phyloP scores from a whole-genome alignment of 2,329 filamentous ascomycete genomes.

The Colletotrichum noveboracense region DNA sequence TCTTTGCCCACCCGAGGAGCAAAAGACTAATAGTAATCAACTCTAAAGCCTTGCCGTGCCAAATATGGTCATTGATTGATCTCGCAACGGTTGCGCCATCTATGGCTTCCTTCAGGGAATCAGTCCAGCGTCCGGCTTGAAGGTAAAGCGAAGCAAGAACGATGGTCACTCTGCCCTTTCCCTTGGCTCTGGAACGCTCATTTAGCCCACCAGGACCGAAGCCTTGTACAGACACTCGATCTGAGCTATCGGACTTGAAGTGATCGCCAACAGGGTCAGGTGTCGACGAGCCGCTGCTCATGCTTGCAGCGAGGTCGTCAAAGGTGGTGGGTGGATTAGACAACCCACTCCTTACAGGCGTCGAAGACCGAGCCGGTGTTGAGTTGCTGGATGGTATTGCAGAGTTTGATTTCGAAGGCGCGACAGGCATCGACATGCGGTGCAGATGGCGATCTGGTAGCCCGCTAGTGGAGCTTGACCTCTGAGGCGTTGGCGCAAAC shows the following conservation, averaged over 20 bases:
- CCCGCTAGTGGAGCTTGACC: conserved; percentile 60
- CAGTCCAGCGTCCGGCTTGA: conserved; percentile 86
- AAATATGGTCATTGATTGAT: conserved; percentile 87
- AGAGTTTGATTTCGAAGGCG: conserved; percentile 50
- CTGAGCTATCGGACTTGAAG: conserved; percentile 55
- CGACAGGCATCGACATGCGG: conserved; percentile 85
- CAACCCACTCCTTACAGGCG: conserved; percentile 53
- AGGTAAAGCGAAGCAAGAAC: conserved; percentile 86
- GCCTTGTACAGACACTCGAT: conserved; percentile 70
- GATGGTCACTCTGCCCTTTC: conserved; percentile 79
- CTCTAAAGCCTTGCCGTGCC: conserved; percentile 95
- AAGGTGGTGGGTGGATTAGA: conserved; percentile 55
- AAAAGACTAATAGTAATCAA: conserved; percentile 83
- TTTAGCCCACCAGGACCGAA: conserved; percentile 75
- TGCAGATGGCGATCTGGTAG: conserved; percentile 63
- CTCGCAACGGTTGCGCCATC: conserved; percentile 82
- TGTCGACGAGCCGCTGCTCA: conserved; percentile 39
- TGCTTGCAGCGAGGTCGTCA: conserved; percentile 48
- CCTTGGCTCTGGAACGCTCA: conserved; percentile 80
- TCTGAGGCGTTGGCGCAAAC: conserved; percentile 49
- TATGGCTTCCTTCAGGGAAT: conserved; percentile 82
- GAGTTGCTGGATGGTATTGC: conserved; percentile 50
- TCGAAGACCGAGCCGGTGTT: conserved; percentile 54
- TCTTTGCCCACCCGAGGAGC: conserved; percentile 81
- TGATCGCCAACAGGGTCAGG: conserved; percentile 50